Conservation (phyloP, 225 moss, liverwort and hornwort species). For the Ulota crispa region DNA sequence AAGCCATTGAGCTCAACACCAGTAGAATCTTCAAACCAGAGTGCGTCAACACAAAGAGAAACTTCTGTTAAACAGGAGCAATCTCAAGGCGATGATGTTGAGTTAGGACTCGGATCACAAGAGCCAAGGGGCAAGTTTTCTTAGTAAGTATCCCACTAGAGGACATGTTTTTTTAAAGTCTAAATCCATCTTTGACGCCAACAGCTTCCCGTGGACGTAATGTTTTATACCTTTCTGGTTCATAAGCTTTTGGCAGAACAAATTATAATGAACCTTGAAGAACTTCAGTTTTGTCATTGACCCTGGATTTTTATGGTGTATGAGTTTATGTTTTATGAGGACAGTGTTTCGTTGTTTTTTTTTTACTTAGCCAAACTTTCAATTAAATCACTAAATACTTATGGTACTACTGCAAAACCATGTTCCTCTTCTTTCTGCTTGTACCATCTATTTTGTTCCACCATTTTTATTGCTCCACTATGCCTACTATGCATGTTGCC, state of each 20-base stretch:
- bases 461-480: too few species aligned
- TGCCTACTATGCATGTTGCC: too few species aligned
- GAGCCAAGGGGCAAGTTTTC: constrained; percentile 43
- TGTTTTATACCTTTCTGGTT: neutral
- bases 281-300: neutral
- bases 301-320: neutral
- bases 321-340: neutral
- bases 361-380: too few species aligned
- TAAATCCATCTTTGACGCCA: neutral
- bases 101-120: constrained; percentile 56
- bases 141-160: constrained; percentile 25
- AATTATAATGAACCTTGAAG: neutral
- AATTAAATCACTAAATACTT: too few species aligned
- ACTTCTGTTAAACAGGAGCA: constrained; percentile 8
- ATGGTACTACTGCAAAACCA: too few species aligned
- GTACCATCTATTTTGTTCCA: too few species aligned
- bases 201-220: neutral
- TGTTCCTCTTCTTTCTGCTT: too few species aligned
- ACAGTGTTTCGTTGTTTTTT: neutral
- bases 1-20: constrained; percentile 31
- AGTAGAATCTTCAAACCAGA: constrained; percentile 16
- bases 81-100: constrained; percentile 51
- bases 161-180: constrained; percentile 7
- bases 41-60: neutral
- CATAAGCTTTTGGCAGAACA: neutral